phyloP scores from a whole-genome alignment of 345 rosid genomes.

The Acer saccharum region DNA sequence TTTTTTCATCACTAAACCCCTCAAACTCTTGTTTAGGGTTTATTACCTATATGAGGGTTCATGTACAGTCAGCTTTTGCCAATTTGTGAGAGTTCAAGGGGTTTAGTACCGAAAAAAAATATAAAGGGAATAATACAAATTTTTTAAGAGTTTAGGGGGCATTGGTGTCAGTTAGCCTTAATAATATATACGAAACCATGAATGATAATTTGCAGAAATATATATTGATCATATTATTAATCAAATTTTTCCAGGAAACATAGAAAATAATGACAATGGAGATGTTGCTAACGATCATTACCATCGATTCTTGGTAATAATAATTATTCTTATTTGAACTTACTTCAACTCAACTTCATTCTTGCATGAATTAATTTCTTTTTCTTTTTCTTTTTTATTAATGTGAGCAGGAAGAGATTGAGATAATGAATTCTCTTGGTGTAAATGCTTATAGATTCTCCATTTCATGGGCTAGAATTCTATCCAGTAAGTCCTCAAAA shows the following conservation, averaged over 20 bases:
- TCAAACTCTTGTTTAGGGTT: no score
- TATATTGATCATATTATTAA: not conserved
- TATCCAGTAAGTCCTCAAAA: slow-evolving; percentile 26
- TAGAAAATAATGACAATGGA: slow-evolving; percentile 20
- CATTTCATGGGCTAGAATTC: slow-evolving; percentile 48
- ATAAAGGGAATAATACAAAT: no score
- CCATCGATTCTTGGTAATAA: slow-evolving; percentile 29
- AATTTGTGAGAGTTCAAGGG: no score
- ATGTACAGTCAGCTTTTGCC: no score
- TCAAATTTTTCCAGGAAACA: slow-evolving; percentile 13
- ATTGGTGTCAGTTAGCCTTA: no score
- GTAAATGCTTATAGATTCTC: slow-evolving; percentile 45
- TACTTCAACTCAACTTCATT: not conserved
- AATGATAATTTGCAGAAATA: no score
- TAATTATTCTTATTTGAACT: not conserved
- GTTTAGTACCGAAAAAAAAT: no score
- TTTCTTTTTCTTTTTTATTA: not conserved
- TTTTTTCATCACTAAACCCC: no score
- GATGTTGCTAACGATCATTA: slow-evolving; percentile 38
- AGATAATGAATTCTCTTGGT: slow-evolving; percentile 38
- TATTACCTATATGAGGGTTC: no score
- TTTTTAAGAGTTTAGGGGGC: no score
- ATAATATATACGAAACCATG: no score
- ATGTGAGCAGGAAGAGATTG: slow-evolving; percentile 37
- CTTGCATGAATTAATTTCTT: not conserved